Conservation (phyloP, 1,284 basidiomycete species). For the Ustilago trichophora region DNA sequence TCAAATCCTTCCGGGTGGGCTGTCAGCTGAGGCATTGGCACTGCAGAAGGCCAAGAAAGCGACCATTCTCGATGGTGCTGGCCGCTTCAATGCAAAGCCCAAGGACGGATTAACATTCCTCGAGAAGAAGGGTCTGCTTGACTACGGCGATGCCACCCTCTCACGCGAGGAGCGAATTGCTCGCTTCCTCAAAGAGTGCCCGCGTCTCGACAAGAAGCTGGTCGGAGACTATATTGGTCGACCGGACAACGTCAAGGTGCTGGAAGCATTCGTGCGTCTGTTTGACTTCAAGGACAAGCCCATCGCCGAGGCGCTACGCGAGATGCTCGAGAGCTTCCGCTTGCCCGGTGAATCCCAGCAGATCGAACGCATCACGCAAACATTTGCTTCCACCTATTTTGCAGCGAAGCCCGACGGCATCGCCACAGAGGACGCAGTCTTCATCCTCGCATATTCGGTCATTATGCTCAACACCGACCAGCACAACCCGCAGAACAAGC, state of each 20-base stretch:
- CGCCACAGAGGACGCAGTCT: slow-evolving; percentile 89
- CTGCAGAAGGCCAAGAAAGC: slow-evolving; percentile 85
- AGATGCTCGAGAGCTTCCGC: slow-evolving; percentile 91
- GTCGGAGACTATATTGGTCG: slow-evolving; percentile 93
- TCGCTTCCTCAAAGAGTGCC: slow-evolving; percentile 84
- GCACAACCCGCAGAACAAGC: slow-evolving; percentile 97
- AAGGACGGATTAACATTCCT: slow-evolving; percentile 82
- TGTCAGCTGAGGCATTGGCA: slow-evolving; percentile 71
- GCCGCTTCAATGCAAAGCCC: slow-evolving; percentile 93
- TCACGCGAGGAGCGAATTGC: slow-evolving; percentile 70
- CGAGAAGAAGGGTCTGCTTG: slow-evolving; percentile 72
- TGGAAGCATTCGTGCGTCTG: slow-evolving; percentile 85
- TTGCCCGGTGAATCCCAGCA: slow-evolving; percentile 95
- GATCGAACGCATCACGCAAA: slow-evolving; percentile 92
- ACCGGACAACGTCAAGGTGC: slow-evolving; percentile 83
- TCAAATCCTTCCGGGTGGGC: slow-evolving; percentile 67
- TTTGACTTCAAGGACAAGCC: slow-evolving; percentile 93
- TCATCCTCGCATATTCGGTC: slow-evolving; percentile 92
- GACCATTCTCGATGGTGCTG: slow-evolving; percentile 82
- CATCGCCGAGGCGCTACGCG: slow-evolving; percentile 92
- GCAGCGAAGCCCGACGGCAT: slow-evolving; percentile 87
- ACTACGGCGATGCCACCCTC: slow-evolving; percentile 70
- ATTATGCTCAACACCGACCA: slow-evolving; percentile 99
- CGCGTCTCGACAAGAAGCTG: slow-evolving; percentile 88
- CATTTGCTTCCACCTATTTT: slow-evolving; percentile 90